A percentile compares a stretch with the other conserved stretches of the same genome.
Evolutionary conservation across 176 grass and related monocot species (phyloP).

Genomic region (Thinopyrum elongatum): DNA sequence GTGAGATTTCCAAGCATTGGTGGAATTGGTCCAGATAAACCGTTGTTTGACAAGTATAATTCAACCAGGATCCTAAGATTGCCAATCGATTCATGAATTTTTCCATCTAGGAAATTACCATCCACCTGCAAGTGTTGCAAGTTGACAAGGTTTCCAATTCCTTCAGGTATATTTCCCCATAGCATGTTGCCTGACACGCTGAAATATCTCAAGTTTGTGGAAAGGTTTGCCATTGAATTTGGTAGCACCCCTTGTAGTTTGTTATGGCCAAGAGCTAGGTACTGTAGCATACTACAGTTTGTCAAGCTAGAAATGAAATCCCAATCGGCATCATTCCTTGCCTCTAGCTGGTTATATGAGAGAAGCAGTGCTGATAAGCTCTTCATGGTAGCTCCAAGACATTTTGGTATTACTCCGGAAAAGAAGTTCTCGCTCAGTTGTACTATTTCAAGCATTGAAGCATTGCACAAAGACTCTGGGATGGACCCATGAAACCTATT

Average conservation of each 20-base stretch:
- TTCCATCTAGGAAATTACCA: background rate
- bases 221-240: conserved; percentile 8
- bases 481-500: conserved; percentile 2
- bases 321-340: background rate
- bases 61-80: background rate
- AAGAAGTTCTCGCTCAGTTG: background rate
- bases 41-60: background rate
- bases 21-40: background rate
- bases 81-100: background rate
- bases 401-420: background rate
- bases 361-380: background rate
- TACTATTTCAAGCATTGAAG: background rate
- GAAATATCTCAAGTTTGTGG: background rate
- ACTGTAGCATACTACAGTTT: background rate
- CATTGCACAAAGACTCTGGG: conserved; percentile 2
- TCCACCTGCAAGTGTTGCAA: background rate
- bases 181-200: background rate
- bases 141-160: conserved; percentile 15
- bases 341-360: background rate
- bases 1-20: conserved; percentile 1
- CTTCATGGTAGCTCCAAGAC: background rate
- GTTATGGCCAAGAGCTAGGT: background rate
- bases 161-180: conserved; percentile 10
- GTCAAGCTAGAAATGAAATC: conserved; percentile 16
- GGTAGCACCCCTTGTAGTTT: conserved; percentile 6